Evolutionary conservation across 2,329 filamentous ascomycete genomes (phyloP).

Genomic region (Talaromyces albobiverticillius): DNA sequence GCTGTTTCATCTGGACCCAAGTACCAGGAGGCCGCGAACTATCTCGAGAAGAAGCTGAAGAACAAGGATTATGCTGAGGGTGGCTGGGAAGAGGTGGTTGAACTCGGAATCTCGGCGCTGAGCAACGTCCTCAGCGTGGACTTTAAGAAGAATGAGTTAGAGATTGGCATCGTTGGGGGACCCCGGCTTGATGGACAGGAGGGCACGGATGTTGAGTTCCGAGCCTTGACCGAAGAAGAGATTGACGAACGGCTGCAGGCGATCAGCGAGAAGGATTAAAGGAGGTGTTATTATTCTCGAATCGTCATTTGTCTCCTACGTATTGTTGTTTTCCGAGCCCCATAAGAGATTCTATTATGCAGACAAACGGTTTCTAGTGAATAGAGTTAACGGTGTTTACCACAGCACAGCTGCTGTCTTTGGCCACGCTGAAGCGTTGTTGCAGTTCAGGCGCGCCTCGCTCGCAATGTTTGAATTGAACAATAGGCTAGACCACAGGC

Average conservation of each 20-base stretch:
- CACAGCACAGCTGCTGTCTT: neutral
- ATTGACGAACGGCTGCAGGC: slow-evolving; percentile 97
- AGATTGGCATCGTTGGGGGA: slow-evolving; percentile 94
- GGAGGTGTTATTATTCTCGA: no score
- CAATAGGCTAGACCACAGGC: no score
- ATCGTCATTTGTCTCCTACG: neutral
- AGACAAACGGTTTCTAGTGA: no score
- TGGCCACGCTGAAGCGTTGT: neutral
- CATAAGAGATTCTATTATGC: no score
- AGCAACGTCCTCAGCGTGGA: slow-evolving; percentile 97
- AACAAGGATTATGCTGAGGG: slow-evolving; percentile 95
- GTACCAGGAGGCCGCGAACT: slow-evolving; percentile 97
- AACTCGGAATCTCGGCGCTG: slow-evolving; percentile 90
- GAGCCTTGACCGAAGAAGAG: slow-evolving; percentile 91
- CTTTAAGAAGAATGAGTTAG: slow-evolving; percentile 99
- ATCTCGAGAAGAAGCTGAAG: slow-evolving; percentile 99
- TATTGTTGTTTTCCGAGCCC: neutral
- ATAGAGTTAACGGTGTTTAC: no score
- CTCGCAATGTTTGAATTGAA: no score
- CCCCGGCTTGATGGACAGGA: slow-evolving; percentile 79
- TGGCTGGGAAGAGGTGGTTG: slow-evolving; percentile 94
- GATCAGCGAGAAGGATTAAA: slow-evolving; percentile 96
- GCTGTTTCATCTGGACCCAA: slow-evolving; percentile 95
- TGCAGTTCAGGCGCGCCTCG: slow-evolving; percentile 13
- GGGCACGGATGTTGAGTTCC: slow-evolving; percentile 75